Percentiles rank a stretch among this genome's conserved stretches.
Evolutionary conservation across 257 asterid species (phyloP).

Genomic region (Przewalskia tangutica): DNA sequence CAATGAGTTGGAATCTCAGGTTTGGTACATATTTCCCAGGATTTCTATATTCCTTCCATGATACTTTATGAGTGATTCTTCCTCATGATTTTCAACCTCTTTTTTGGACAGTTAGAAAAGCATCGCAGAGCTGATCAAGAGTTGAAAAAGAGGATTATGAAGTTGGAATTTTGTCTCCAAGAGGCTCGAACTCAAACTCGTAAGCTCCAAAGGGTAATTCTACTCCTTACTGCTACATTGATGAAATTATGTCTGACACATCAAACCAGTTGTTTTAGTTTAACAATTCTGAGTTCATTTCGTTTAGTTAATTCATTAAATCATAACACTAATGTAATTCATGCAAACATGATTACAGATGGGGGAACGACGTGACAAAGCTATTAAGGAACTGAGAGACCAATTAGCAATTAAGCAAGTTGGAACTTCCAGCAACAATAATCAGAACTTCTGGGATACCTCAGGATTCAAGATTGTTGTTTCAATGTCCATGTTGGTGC

Average conservation of each 20-base stretch:
- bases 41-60: background rate
- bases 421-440: conserved; percentile 21
- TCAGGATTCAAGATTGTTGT: conserved; percentile 67
- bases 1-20: conserved; percentile 55
- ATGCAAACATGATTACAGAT: conserved; percentile 27
- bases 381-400: conserved; percentile 74
- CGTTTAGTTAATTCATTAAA: background rate
- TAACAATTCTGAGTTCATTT: background rate
- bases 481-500: conserved; percentile 76
- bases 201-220: conserved; percentile 75
- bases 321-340: background rate
- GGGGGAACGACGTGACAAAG: conserved; percentile 83
- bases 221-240: background rate
- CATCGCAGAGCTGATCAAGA: conserved; percentile 74
- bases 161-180: conserved; percentile 71
- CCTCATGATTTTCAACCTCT: background rate
- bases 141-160: conserved; percentile 62
- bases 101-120: conserved; percentile 52
- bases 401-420: conserved; percentile 43
- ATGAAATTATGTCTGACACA: background rate
- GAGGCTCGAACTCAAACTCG: conserved; percentile 75
- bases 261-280: background rate
- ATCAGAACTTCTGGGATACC: conserved; percentile 75
- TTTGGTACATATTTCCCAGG: background rate
- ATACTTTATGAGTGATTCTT: background rate